These are phyloP conservation scores for Barbarea vulgaris DNA, from an alignment of 345 rosid genomes.

Conservation along the genomic window DNA sequence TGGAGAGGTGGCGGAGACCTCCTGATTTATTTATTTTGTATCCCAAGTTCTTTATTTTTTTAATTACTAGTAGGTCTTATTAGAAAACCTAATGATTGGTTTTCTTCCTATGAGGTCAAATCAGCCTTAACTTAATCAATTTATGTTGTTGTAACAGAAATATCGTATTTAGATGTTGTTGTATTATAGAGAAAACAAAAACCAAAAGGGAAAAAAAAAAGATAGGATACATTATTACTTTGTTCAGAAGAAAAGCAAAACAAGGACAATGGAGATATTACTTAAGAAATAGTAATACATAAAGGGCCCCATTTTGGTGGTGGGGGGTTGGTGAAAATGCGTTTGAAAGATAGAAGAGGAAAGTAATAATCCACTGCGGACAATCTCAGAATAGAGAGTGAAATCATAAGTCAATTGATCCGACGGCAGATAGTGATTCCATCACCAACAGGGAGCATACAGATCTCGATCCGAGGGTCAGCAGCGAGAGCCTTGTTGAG, in stretches of 20 bases:
- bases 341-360: background rate
- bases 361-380: slow-evolving; percentile 5
- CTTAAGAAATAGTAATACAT: slow-evolving; percentile 26
- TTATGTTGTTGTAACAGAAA: background rate
- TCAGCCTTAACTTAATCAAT: background rate
- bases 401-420: slow-evolving; percentile 47
- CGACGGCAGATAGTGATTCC: slow-evolving; percentile 98
- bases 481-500: slow-evolving; percentile 96
- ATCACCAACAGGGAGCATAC: slow-evolving; percentile 95
- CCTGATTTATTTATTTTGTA: background rate
- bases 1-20: background rate
- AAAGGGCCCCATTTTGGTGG: slow-evolving; percentile 8
- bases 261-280: slow-evolving; percentile 16
- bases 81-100: background rate
- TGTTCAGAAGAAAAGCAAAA: slow-evolving; percentile 26
- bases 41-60: background rate
- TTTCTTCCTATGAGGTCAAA: background rate
- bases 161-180: background rate
- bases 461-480: slow-evolving; percentile 95
- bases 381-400: background rate
- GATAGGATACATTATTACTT: slow-evolving; percentile 24
- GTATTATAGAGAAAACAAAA: background rate
- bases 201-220: no score
- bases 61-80: background rate
- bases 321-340: slow-evolving; percentile 24